Percentiles rank a stretch among this genome's conserved stretches.
These are phyloP conservation scores for Sporisorium graminicola DNA, from an alignment of 1,284 basidiomycete genomes.

Conservation along the genomic window DNA sequence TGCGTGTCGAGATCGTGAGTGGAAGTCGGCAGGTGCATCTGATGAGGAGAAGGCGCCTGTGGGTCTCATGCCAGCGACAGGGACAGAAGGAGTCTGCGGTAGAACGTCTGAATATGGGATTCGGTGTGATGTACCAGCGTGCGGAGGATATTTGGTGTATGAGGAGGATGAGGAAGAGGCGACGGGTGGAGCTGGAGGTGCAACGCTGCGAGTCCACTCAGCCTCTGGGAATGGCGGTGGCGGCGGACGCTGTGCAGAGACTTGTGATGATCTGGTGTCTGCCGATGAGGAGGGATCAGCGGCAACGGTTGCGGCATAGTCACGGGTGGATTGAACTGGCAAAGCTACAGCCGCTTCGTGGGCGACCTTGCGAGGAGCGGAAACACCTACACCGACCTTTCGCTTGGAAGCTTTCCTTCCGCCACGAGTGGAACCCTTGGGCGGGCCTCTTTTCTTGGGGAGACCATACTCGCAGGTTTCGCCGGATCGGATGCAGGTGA, in stretches of 20 bases:
- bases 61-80: neutral
- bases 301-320: slow-evolving; percentile 11
- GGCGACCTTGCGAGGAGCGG: slow-evolving; percentile 12
- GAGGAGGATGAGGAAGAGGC: neutral
- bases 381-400: slow-evolving; percentile 14
- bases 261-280: neutral
- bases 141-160: slow-evolving; percentile 21
- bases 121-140: neutral
- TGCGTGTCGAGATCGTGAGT: slow-evolving; percentile 14
- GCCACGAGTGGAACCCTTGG: slow-evolving; percentile 57
- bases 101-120: slow-evolving; percentile 1
- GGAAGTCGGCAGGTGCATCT: slow-evolving; percentile 10
- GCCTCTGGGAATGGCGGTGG: slow-evolving; percentile 16
- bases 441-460: slow-evolving; percentile 60
- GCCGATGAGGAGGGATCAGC: neutral
- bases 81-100: neutral
- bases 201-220: slow-evolving; percentile 13
- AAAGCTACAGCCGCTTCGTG: slow-evolving; percentile 19
- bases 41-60: slow-evolving; percentile 2
- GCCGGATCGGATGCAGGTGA: slow-evolving; percentile 51
- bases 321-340: slow-evolving; percentile 29
- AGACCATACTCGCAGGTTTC: slow-evolving; percentile 58
- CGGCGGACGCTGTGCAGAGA: slow-evolving; percentile 18
- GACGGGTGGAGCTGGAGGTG: neutral
- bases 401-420: slow-evolving; percentile 40